Base-by-base conservation (phyloP, 805 yeast species). In the Ogataea minuta region DNA sequence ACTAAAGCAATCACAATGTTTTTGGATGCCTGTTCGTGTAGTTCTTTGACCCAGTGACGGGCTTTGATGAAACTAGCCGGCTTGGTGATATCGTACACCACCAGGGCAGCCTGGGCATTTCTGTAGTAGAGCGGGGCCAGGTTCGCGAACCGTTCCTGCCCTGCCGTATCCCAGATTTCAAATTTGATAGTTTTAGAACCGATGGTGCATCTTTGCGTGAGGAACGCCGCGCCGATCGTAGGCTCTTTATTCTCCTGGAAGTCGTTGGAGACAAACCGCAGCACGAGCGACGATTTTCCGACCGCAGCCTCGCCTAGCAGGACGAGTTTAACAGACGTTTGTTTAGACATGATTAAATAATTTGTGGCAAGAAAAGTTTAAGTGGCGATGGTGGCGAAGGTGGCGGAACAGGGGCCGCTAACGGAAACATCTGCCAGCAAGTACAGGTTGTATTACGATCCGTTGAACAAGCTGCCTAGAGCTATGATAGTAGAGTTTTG, bases 241-340 rank as follows among this genome's bases (percentile, higher is more conserved):
- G 97, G 97, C 57, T 91, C 98, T 60, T 91, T 90, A 64, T 91
- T 90, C 62, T 90, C 98, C 62, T 93, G 96, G 65, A 91, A 91
- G 58, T 91, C 97, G 63, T 91, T 88, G 48, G 89, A 81, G 29
- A 91, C 98, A 64, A 91, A 91, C 50, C 98, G 74, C 50, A 91
- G 72, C 24, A 91, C 98, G 23, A 91, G 72, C 5, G 96, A 87
- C 4, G 96, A 87, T 60, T 91, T 91, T 37, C 99, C 99, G 12
- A 91, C 99, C 0, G 99, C 99, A 1, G 97, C 97, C 60, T 91
- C 99, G 20, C 99, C 99, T 31, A 91, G 68, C 28, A 91, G 77
- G 7, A 91, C 99, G 41, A 91, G 74, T 64, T 91, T 91, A 39
- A 91, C 95, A 11, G 90, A 76, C 20, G 84, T 81, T 34, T 34